Evolutionary conservation across 768 basidiomycete species (phyloP).

Genomic region (Tricholoma saponaceum): DNA sequence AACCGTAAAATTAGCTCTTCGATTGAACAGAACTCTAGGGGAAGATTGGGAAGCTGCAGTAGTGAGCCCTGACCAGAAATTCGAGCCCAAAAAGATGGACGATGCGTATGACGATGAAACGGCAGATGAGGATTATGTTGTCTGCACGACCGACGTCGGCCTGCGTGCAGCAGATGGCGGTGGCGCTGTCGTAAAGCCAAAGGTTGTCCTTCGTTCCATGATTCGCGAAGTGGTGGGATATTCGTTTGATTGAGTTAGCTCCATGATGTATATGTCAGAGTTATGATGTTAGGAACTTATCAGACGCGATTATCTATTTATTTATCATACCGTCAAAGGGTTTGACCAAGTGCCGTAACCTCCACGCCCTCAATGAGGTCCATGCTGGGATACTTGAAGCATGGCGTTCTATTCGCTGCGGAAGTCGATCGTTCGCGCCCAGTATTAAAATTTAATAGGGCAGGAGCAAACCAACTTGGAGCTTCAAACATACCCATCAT

Average conservation of each 20-base stretch:
- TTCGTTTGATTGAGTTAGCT: background rate
- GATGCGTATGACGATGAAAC: constrained; percentile 19
- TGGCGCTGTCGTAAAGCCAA: constrained; percentile 22
- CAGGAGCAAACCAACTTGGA: too few species aligned
- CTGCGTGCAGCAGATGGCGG: constrained; percentile 13
- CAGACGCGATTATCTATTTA: too few species aligned
- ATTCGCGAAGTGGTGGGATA: constrained; percentile 6
- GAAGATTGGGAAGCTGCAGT: constrained; percentile 22
- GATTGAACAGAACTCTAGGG: constrained; percentile 25
- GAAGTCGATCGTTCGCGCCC: too few species aligned
- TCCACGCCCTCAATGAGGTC: too few species aligned
- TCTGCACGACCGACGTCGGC: constrained; percentile 31
- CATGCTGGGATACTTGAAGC: too few species aligned
- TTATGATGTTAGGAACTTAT: too few species aligned
- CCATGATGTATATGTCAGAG: too few species aligned
- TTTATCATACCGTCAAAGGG: too few species aligned
- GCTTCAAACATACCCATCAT: too few species aligned
- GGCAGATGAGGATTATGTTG: constrained; percentile 18
- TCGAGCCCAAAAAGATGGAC: constrained; percentile 25
- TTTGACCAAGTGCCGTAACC: too few species aligned
- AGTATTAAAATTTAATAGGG: too few species aligned
- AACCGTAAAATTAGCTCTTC: constrained; percentile 26
- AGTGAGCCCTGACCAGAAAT: constrained; percentile 22
- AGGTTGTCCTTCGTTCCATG: constrained; percentile 22
- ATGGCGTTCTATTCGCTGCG: too few species aligned